Percentiles rank a stretch among this genome's conserved stretches.
These are phyloP conservation scores for Dryas octopetala DNA, from an alignment of 306 rosid species.

Conservation along the genomic window DNA sequence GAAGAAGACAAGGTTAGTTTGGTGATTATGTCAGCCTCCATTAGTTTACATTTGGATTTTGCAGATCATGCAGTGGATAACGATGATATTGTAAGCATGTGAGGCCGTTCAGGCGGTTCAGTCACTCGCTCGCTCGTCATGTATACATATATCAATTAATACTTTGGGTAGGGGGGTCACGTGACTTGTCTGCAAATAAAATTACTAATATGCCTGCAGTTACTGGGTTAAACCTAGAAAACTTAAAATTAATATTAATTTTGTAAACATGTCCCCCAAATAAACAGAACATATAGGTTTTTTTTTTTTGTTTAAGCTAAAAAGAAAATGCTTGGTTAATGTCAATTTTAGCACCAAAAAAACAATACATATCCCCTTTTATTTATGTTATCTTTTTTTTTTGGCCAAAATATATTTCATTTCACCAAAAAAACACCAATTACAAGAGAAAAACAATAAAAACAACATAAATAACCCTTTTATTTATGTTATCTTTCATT, in stretches of 20 bases:
- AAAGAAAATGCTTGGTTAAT: no score
- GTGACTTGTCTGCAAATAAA: slow-evolving; percentile 17
- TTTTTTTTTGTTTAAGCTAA: not conserved
- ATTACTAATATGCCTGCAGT: not conserved
- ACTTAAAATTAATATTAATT: not conserved
- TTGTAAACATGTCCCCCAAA: not conserved
- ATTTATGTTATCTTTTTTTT: slow-evolving; percentile 16
- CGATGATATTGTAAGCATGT: not conserved
- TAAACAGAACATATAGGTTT: not conserved
- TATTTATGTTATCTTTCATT: slow-evolving; percentile 23
- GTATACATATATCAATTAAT: not conserved
- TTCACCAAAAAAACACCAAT: no score
- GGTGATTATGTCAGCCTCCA: not conserved
- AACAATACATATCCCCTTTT: not conserved
- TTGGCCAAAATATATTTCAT: no score
- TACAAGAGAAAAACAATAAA: no score
- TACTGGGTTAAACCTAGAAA: not conserved
- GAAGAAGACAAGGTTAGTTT: not conserved
- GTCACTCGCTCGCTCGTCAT: not conserved
- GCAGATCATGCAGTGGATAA: not conserved
- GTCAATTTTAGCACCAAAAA: not conserved
- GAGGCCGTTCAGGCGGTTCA: not conserved
- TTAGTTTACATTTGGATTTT: not conserved
- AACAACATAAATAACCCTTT: no score
- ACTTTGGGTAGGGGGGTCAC: slow-evolving; percentile 4